Evolutionary conservation across 441 rosid genomes (phyloP).

Genomic region (Melastoma candidum): DNA sequence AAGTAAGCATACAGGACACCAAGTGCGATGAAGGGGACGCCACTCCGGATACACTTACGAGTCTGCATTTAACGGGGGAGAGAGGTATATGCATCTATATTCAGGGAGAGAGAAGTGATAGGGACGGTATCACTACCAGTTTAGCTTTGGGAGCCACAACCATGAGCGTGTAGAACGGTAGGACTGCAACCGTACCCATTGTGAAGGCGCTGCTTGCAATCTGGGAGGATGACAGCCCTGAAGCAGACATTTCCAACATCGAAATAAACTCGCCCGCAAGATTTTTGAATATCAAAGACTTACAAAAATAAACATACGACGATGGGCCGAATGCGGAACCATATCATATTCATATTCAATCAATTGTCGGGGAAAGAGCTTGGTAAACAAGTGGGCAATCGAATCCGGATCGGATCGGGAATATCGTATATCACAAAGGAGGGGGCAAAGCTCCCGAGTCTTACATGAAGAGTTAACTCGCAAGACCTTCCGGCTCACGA

Average conservation of each 20-base stretch:
- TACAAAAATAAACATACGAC: no score
- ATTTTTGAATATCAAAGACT: background rate
- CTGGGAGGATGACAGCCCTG: conserved; percentile 66
- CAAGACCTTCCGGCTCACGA: conserved; percentile 22
- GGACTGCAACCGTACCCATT: conserved; percentile 69
- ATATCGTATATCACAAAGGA: background rate
- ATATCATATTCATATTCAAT: no score
- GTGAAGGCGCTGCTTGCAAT: conserved; percentile 59
- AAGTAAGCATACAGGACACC: conserved; percentile 61
- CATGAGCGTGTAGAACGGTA: conserved; percentile 89
- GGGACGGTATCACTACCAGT: conserved; percentile 27
- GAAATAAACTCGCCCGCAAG: no score
- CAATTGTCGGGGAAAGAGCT: no score
- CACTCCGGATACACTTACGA: conserved; percentile 59
- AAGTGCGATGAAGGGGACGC: conserved; percentile 50
- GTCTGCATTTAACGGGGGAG: conserved; percentile 37
- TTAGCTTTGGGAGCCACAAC: conserved; percentile 80
- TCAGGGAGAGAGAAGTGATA: background rate
- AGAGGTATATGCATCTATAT: conserved; percentile 3
- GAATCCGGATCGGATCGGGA: background rate
- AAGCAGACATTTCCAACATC: background rate
- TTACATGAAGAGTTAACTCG: conserved; percentile 70
- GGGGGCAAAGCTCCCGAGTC: background rate
- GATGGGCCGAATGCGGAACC: no score
- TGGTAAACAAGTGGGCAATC: no score